Base-by-base conservation (phyloP, 164 flowering plant genomes). In the Macadamia integrifolia region DNA sequence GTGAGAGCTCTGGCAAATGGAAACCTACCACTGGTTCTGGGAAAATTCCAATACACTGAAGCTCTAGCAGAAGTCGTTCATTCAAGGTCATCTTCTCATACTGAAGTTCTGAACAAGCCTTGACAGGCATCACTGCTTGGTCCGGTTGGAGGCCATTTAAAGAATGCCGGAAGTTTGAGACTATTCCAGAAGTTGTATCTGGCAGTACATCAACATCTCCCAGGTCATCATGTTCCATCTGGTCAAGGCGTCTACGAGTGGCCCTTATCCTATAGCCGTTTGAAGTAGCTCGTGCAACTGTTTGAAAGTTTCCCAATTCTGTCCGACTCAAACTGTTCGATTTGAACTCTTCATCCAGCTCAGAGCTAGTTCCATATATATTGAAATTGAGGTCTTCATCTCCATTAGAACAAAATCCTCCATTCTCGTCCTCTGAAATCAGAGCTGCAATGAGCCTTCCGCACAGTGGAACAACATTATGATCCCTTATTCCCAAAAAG, bases 401-500 rank as follows among this genome's bases (percentile, higher is more conserved):
- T 65, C 72, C 79, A 48, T 43, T 60, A 58, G 70, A 66, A 64
- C 35, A 71, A 67, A 70, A 68, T 63, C 71, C 83, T 59, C 80
- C 80, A 72, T 58, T 62, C 50, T 75, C 87, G 65, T 82, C 90
- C 69, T 85, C 93, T 67, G 87, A 65, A 75, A 93, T 81, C 66
- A 88, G 62, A 67, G 98, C 95, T 15, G 97, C 83, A 60, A 89
- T 28, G 60, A 90, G 77, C 69, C 88, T 88, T 75, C 86, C 87
- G 68, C 70, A 90, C 44, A 90, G 82, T 28, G 97, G 79, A 62
- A 81, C 72, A 50, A 48, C 75, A 62, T 58, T 62, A 53, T 66
- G 71, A 56, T 48, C 76, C 58, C 61, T 63, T 32, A 58, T 48
- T 56, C 71, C 78, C 9, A 71, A 65, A 58, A 62, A 32, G 23